These are phyloP conservation scores for Ustilago shanxiensis DNA, from an alignment of 1,284 basidiomycete species.

Conservation along the genomic window DNA sequence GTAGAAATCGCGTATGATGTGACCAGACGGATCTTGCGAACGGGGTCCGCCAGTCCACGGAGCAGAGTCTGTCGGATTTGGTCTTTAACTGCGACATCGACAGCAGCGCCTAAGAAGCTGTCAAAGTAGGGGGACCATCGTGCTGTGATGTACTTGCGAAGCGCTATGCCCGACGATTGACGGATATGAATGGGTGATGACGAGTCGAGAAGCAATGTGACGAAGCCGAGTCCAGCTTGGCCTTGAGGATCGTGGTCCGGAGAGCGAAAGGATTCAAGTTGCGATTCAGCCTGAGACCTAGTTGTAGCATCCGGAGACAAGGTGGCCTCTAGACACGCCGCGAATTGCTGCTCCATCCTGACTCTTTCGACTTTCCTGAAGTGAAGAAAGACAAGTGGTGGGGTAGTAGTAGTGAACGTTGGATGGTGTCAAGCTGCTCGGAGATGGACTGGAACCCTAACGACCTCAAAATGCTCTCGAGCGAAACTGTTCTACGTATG, in stretches of 20 bases:
- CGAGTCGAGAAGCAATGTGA: constrained; percentile 38
- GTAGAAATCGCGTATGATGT: constrained; percentile 60
- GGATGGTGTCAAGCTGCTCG: too few relatives aligned
- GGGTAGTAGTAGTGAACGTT: background rate
- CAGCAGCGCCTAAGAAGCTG: constrained; percentile 47
- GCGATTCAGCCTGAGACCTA: constrained; percentile 46
- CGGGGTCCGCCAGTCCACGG: constrained; percentile 47
- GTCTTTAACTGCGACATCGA: constrained; percentile 53
- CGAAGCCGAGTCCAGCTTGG: constrained; percentile 41
- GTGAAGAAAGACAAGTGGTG: background rate
- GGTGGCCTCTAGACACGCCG: constrained; percentile 49
- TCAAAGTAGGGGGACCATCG: constrained; percentile 66
- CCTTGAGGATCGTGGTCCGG: constrained; percentile 38
- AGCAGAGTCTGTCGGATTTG: constrained; percentile 57
- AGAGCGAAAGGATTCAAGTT: constrained; percentile 43
- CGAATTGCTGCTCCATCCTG: constrained; percentile 51
- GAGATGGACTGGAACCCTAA: too few relatives aligned
- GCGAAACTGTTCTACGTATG: background rate
- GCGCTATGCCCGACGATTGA: constrained; percentile 62
- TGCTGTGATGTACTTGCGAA: constrained; percentile 61
- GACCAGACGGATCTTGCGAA: constrained; percentile 60
- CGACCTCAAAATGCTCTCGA: too few relatives aligned
- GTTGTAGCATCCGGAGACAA: constrained; percentile 43
- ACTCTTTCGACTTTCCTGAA: background rate
- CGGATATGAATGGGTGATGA: constrained; percentile 43